Base-by-base conservation (phyloP, 768 basidiomycete genomes). In the Gloeophyllum trabeum region DNA sequence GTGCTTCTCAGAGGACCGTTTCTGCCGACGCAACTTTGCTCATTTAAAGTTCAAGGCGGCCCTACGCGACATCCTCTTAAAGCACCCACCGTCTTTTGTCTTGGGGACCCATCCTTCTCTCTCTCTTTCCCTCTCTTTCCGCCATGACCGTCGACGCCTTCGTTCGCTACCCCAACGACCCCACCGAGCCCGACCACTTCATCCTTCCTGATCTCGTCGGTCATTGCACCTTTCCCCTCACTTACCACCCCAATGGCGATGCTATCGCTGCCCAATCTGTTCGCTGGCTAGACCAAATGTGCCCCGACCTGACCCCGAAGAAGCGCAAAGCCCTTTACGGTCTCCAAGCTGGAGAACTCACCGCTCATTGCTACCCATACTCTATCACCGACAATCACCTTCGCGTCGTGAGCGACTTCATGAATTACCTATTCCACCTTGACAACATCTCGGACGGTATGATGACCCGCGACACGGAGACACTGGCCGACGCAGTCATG, bases 371-470 rank as follows among this genome's bases (percentile, higher is more conserved):
- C 55, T 84, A 82, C 55, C 68, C 74, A 43, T 69, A 69, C 20
- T 62, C 72, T 18, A 60, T 71, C n/a, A 55, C 64, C 34, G 36
- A 37, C 36, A 69, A 73, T 46, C 72, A 75, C 39, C 70, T 85
- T 26, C 74, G 76, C 23, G 71, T 79, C 46, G 70, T 78, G 46
- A 71, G 74, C 3, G 81, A 85, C 58, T 83, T 80, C 51, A 71
- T 84, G 75, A 61, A 59, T 47, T 65, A 58, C 51, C 48, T 66
- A 30, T 67, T 69, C 34, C 63, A 63, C 32, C 50, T 65, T 46
- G 66, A 69, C 47, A 64, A 67, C 46, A 59, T 66, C 57, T 52
- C 62, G 24, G 67, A 67, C 28, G 67, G 38, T 38, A 41, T 35
- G 41, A 34, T 39, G 37, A 44, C 23, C 23, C 40, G 48, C 4